These are phyloP conservation scores for Pichia cabralensis DNA, from an alignment of 805 yeast species.

Conservation along the genomic window DNA sequence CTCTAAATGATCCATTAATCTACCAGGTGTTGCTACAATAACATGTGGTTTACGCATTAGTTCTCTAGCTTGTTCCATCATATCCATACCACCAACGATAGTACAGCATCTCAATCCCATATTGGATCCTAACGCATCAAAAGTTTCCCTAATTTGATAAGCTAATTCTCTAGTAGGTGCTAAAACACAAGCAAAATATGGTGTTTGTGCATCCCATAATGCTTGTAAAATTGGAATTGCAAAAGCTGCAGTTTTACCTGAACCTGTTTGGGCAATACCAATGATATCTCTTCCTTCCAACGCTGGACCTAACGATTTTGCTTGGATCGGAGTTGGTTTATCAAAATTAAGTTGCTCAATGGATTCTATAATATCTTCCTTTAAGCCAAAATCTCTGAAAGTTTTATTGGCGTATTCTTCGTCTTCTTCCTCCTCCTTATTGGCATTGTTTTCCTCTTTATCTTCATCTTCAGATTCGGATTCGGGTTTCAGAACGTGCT, in stretches of 20 bases:
- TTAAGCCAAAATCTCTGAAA: constrained; percentile 51
- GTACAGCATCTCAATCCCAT: constrained; percentile 92
- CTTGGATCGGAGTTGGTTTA: constrained; percentile 90
- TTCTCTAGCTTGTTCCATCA: constrained; percentile 95
- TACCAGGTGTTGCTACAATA: constrained; percentile 85
- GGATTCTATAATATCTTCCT: constrained; percentile 74
- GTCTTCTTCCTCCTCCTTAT: constrained; percentile 7
- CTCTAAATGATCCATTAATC: constrained; percentile 88
- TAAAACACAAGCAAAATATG: constrained; percentile 80
- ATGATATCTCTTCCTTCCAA: constrained; percentile 85
- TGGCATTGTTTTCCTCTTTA: constrained; percentile 10
- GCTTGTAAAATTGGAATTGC: constrained; percentile 91
- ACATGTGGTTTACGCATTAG: constrained; percentile 90
- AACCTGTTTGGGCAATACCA: constrained; percentile 96
- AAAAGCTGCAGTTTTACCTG: constrained; percentile 98
- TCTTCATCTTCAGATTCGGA: constrained; percentile 8
- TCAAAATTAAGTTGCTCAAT: constrained; percentile 63
- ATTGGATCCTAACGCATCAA: constrained; percentile 81
- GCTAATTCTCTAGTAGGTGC: constrained; percentile 85
- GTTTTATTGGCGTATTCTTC: constrained; percentile 10
- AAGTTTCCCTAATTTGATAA: constrained; percentile 84
- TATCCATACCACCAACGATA: constrained; percentile 96
- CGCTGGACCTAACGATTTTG: constrained; percentile 85
- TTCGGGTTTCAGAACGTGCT: constrained; percentile 24
- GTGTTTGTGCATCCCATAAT: constrained; percentile 79